These are phyloP conservation scores for Casaregolazyma lundiana DNA, from an alignment of 1,139 yeast species.

Conservation along the genomic window DNA sequence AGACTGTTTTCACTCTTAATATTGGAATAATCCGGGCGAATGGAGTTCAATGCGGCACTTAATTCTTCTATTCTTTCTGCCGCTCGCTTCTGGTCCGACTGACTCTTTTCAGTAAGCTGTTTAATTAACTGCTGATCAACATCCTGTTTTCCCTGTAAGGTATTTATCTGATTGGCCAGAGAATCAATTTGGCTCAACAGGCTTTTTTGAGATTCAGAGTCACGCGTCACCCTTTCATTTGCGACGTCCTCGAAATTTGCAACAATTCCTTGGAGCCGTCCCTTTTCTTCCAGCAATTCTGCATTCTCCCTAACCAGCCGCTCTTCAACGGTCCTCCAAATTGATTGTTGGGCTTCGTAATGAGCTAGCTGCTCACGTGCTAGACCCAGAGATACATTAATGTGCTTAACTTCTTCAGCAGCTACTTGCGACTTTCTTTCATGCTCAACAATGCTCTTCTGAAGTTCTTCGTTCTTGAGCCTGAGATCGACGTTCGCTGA, in stretches of 20 bases:
- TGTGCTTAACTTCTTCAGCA: constrained; percentile 48
- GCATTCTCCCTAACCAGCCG: constrained; percentile 54
- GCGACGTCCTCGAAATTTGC: constrained; percentile 57
- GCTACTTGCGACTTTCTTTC: constrained; percentile 56
- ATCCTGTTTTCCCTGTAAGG: constrained; percentile 46
- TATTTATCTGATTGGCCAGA: constrained; percentile 45
- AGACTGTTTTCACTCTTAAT: constrained; percentile 39
- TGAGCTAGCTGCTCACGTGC: constrained; percentile 45
- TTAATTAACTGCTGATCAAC: constrained; percentile 40
- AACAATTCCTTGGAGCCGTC: constrained; percentile 56
- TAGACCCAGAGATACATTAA: constrained; percentile 38
- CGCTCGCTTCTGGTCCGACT: constrained; percentile 43
- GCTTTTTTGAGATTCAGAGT: constrained; percentile 48
- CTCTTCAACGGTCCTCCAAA: constrained; percentile 47
- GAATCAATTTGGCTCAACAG: constrained; percentile 48
- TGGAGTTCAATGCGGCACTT: constrained; percentile 42
- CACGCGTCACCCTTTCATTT: constrained; percentile 56
- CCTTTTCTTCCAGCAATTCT: constrained; percentile 54
- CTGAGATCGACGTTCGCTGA: constrained; percentile 45
- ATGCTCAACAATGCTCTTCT: constrained; percentile 49
- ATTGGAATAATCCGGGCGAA: constrained; percentile 40
- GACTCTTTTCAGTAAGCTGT: constrained; percentile 23
- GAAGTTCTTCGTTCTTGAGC: constrained; percentile 45
- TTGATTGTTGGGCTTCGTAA: constrained; percentile 51
- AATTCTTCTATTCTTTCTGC: constrained; percentile 63